These are phyloP conservation scores for Claviceps maximensis DNA, from an alignment of 2,329 filamentous ascomycete species.

Conservation along the genomic window DNA sequence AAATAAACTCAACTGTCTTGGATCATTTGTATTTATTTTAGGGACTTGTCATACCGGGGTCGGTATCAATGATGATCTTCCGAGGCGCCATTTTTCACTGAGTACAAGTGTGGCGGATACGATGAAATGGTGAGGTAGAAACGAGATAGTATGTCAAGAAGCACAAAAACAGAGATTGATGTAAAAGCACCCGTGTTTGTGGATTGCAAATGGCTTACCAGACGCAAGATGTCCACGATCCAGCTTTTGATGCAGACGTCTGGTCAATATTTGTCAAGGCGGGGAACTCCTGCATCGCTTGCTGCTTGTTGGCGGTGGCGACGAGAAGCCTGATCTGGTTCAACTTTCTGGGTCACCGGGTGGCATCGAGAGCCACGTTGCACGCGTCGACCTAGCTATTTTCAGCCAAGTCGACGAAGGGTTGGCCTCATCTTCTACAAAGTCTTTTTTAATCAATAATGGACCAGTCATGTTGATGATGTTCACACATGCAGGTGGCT, in stretches of 20 bases:
- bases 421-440: too few relatives aligned
- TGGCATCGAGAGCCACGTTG: not conserved
- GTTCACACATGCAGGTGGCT: too few relatives aligned
- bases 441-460: too few relatives aligned
- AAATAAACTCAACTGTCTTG: not conserved
- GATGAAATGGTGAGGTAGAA: not conserved
- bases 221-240: not conserved
- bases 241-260: too few relatives aligned
- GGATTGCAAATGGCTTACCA: not conserved
- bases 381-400: not conserved
- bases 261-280: not conserved
- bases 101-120: not conserved
- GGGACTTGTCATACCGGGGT: conserved; percentile 49
- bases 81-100: conserved; percentile 45
- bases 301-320: too few relatives aligned
- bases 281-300: not conserved
- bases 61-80: conserved; percentile 90
- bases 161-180: not conserved
- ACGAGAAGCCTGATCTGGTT: not conserved
- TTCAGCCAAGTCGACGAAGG: not conserved
- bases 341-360: not conserved
- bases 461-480: too few relatives aligned
- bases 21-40: conserved; percentile 6
- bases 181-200: not conserved
- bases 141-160: not conserved